Base-by-base conservation (phyloP, 2,329 filamentous ascomycete species). In the Penicillium capsulatum region DNA sequence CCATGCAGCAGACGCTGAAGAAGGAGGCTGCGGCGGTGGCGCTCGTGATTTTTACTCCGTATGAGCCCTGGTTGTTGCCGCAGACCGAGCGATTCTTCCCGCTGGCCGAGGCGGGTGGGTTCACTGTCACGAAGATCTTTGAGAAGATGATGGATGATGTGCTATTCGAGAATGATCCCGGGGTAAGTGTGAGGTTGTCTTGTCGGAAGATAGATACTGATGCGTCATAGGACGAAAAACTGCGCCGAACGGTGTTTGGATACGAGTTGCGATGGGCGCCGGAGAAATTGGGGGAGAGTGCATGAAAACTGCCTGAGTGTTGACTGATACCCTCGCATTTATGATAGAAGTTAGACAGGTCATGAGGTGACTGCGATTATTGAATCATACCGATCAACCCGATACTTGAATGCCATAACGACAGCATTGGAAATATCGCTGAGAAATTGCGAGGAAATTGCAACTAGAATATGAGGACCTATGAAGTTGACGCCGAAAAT, bases 41-140 rank as follows among this genome's bases (percentile, higher is more conserved):
- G 2, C 77, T 90, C 54, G 89, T 96, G 6, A 94, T 96, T 64
- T 97, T 96, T 69, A 94, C 90, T 0, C 90, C 87, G 14, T 95
- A 97, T 67, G 76, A 92, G 47, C 90, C 91, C 1, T 96, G 90
- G 90, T 71, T 96, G 58, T 74, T 85, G 55, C 77, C 89, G 47
- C 85, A 88, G 64, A 92, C 95, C 57, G 72, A 94, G 61, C 78
- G 76, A 3, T 96, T 96, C 69, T 96, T 96, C 59, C 84, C 89
- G 34, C 58, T 89, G 41, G 86, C 83, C 3, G 72, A 78, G 43
- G 76, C 78, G 36, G 74, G 72, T 34, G 89, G 88, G 0, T 85
- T 96, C 45, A 66, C 67, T 11, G 89, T 95, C 2, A 81, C 83
- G 48, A 87, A 91, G 70, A 74, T 94, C 22, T 71, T 90, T 33